Percentiles rank a stretch among this genome's conserved stretches.
Conservation (phyloP, 2,329 filamentous ascomycete genomes). For the Coniosporium uncinatum region DNA sequence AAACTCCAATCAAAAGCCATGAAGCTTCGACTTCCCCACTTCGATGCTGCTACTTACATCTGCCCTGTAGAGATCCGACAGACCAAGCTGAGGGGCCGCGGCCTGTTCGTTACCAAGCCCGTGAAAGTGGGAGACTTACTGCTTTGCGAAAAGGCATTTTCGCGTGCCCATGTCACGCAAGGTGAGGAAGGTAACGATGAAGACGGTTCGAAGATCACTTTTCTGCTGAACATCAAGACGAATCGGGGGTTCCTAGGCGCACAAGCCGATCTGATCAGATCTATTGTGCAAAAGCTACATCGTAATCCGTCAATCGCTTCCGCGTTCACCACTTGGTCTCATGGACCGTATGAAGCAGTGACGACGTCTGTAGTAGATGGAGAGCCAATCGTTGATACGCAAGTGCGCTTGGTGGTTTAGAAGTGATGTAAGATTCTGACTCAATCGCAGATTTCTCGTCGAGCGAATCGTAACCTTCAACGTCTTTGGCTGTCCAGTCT, state of each 20-base stretch:
- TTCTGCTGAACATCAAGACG: constrained; percentile 33
- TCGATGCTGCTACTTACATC: constrained; percentile 27
- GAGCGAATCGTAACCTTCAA: constrained; percentile 8
- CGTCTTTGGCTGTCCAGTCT: constrained; percentile 1
- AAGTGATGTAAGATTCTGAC: background rate
- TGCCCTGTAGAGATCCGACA: constrained; percentile 21
- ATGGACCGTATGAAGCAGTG: background rate
- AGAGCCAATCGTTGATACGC: constrained; percentile 1
- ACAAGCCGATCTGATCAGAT: constrained; percentile 13
- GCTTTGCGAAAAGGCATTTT: constrained; percentile 34
- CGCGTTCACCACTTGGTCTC: background rate
- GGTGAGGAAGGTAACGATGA: constrained; percentile 17
- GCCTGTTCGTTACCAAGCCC: constrained; percentile 32
- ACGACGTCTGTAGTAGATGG: background rate
- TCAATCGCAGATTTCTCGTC: background rate
- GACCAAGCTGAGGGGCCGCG: constrained; percentile 29
- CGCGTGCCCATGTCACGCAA: constrained; percentile 18
- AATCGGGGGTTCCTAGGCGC: constrained; percentile 11
- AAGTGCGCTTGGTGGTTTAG: background rate
- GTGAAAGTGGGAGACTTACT: constrained; percentile 33
- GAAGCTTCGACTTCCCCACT: constrained; percentile 2
- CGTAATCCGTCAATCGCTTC: constrained; percentile 28
- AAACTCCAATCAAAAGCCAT: constrained; percentile 2
- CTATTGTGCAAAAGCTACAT: constrained; percentile 29
- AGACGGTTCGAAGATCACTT: constrained; percentile 32